A percentile compares a stretch with the other conserved stretches of the same genome.
Conservation (phyloP, 2,329 filamentous ascomycete genomes). For the Aspergillus sojae region DNA sequence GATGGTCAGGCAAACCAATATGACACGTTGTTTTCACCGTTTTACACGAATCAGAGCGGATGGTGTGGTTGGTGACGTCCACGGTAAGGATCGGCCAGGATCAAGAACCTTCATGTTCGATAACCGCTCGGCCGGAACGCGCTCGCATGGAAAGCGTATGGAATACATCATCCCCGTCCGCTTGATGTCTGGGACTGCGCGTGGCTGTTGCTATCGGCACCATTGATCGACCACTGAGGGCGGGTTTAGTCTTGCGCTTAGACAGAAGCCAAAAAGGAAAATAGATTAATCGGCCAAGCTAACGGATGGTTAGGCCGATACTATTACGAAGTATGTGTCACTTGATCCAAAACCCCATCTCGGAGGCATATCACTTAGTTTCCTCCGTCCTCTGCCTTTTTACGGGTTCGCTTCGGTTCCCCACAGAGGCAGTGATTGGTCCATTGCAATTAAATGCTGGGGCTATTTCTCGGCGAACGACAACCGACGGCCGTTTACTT, state of each 20-base stretch:
- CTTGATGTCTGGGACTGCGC: not conserved
- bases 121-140: constrained; percentile 12
- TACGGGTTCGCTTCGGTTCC: constrained; percentile 7
- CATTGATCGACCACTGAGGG: constrained; percentile 6
- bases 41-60: constrained; percentile 5
- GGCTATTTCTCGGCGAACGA: constrained; percentile 22
- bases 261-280: constrained; percentile 7
- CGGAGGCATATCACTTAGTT: constrained; percentile 4
- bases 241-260: constrained; percentile 3
- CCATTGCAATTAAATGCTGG: constrained; percentile 19
- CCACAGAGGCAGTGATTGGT: constrained; percentile 13
- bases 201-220: not conserved
- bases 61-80: constrained; percentile 17
- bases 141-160: constrained; percentile 6
- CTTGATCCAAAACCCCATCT: constrained; percentile 7
- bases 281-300: constrained; percentile 5
- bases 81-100: constrained; percentile 24
- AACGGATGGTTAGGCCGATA: constrained; percentile 8
- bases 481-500: constrained; percentile 16
- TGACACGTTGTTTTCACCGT: constrained; percentile 20
- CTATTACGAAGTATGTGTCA: constrained; percentile 13
- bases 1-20: constrained; percentile 19
- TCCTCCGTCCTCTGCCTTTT: not conserved
- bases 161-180: not conserved
- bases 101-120: constrained; percentile 19